These are phyloP conservation scores for Leccinum truebloodii DNA, from an alignment of 768 basidiomycete species.

Conservation along the genomic window DNA sequence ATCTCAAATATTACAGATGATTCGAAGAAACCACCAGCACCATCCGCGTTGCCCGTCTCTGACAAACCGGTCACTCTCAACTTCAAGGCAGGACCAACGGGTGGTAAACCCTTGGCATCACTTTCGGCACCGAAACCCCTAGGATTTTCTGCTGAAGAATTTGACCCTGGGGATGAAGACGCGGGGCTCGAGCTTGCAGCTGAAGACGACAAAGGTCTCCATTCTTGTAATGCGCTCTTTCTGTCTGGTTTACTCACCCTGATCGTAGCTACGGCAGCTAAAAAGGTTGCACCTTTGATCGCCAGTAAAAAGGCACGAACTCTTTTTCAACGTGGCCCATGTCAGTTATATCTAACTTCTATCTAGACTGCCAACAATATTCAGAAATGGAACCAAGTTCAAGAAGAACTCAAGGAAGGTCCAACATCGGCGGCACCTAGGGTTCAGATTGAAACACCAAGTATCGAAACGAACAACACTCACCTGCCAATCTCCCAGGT, in stretches of 20 bases:
- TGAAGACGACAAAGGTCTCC: conserved; percentile 48
- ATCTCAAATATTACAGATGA: conserved; percentile 33
- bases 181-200: conserved; percentile 42
- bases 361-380: conserved; percentile 84
- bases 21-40: conserved; percentile 44
- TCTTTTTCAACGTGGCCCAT: not conserved
- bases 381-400: conserved; percentile 95
- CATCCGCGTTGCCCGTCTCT: conserved; percentile 70
- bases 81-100: conserved; percentile 50
- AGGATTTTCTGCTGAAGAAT: conserved; percentile 74
- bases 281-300: conserved; percentile 80
- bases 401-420: conserved; percentile 74
- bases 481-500: conserved; percentile 10
- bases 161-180: conserved; percentile 40
- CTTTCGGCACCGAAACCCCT: conserved; percentile 38
- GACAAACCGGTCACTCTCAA: conserved; percentile 81
- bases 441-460: conserved; percentile 11
- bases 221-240: not conserved
- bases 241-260: conserved; percentile 12
- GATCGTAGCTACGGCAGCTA: conserved; percentile 46
- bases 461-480: conserved; percentile 5
- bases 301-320: conserved; percentile 77
- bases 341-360: conserved; percentile 3
- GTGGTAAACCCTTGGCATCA: conserved; percentile 21
- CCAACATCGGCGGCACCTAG: conserved; percentile 28